Base-by-base conservation (phyloP, 345 rosid genomes). In the Brassica nigra region DNA sequence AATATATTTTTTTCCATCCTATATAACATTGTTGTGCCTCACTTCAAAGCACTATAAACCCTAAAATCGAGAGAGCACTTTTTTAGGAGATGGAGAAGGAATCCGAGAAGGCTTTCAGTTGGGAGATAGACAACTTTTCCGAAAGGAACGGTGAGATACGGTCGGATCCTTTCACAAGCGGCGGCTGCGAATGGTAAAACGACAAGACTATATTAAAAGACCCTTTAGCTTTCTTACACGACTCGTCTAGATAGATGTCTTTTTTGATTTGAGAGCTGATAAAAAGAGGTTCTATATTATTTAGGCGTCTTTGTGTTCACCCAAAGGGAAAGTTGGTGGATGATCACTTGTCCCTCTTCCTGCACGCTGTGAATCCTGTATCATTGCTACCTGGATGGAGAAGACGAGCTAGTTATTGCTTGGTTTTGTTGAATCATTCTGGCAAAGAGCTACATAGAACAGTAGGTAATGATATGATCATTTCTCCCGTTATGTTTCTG, bases 111-210 rank as follows among this genome's bases (percentile, higher is more conserved):
- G 31, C 61, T 68, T 49, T 68, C 37, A 47, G 39, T 29, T 68
- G 61, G 73, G n/a, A 68, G 61, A 68, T 68, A 68, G 62, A 70
- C 44, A 70, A 52, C 15, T 52, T 70, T 31, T 70, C 74, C 29
- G 63, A 54, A 31, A 70, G 44, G 28, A 70, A 15, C 6, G 62
- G 20, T 15, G 15, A 4, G 62, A 31, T 70, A 9, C 9, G 4
- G 27, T 70, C 74, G 44, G 29, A 52, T 70, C 29, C 74, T 70
- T 52, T 70, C 62, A 49, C 74, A 70, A 70, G 62, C 42, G 74
- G 74, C 28, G 74, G 74, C 44, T 70, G 74, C 28, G 74, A 70
- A 70, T 70, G 74, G 74, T 70, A 70, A 52, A 15, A 29, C 44
- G 7, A 52, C 15, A 70, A 8, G 62, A 31, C 33, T 52, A 47